Evolutionary conservation across 23 red algal species (phyloP), one percentile per base, ranked within the genome.

Genomic region (Gracilariopsis chorda): DNA sequence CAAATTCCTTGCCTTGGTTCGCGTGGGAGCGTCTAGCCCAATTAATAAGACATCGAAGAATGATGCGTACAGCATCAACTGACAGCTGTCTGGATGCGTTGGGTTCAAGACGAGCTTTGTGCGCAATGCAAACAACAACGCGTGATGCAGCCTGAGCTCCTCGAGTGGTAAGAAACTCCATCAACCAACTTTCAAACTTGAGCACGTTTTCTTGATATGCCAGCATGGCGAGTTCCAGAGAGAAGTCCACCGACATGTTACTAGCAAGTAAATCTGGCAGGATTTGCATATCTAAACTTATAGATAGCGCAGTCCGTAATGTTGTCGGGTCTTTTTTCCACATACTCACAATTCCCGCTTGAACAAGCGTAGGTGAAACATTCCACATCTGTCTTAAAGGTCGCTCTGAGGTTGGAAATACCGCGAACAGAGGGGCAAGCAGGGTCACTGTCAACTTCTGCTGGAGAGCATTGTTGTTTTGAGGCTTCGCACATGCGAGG

Each of bases 181-280:
- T 67, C 5, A 98, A 78, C 96, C 96, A 98, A 32, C 79, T 93
- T 59, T 86, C 84, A 32, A 98, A 90, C 37, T 98, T 95, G 48
- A 98, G 56, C 32, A 88, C 92, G 34, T 95, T 93, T 47, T 94
- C 82, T 35, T 86, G 88, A 25, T 87, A 86, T 12, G 93, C 93
- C 10, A 95, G 48, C 32, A 98, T 77, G 21, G 96, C 96, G 17
- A 98, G 78, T 77, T 98, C 96, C 45, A 98, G 74, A 17, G 96
- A 89, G 80, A 98, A 96, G 9, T 92, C 88, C 23, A 88, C 92
- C 19, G 82, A 85, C 8, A 63, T 62, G 17, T 56, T 87, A 12
- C 78, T 80, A 1, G 71, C n/a, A 20, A 98, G 77, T 2, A 93
- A 56, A 52, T 98, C 96, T 21, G 84, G 80, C 37, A 98, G 63